Conservation (phyloP, 768 basidiomycete genomes). For the Cyclocybe cylindracea region DNA sequence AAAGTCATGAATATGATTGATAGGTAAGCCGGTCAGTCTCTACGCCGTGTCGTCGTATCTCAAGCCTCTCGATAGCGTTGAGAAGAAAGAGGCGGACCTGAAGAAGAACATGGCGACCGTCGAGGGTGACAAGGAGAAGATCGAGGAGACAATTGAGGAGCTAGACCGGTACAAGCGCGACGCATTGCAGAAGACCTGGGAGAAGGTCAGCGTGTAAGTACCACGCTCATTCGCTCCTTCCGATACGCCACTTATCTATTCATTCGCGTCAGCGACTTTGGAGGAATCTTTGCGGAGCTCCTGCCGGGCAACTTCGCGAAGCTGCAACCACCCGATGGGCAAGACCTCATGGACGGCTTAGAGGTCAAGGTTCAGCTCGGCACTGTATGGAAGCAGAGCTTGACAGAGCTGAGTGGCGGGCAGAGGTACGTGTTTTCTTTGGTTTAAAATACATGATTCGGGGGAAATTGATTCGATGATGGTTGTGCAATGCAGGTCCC, state of each 20-base stretch:
- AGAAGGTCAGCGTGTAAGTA: constrained; percentile 87
- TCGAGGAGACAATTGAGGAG: constrained; percentile 90
- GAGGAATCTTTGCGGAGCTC: constrained; percentile 92
- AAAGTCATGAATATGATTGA: constrained; percentile 98
- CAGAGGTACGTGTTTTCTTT: constrained; percentile 66
- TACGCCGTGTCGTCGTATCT: background rate
- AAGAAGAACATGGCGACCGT: constrained; percentile 89
- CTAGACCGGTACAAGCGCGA: constrained; percentile 94
- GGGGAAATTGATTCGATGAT: background rate
- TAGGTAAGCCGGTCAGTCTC: constrained; percentile 51
- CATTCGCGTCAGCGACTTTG: constrained; percentile 76
- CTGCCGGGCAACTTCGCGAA: constrained; percentile 97
- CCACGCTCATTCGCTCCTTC: background rate
- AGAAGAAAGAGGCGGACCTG: constrained; percentile 87
- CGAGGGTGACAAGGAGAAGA: constrained; percentile 90
- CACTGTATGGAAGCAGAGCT: constrained; percentile 94
- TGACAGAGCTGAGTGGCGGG: constrained; percentile 96
- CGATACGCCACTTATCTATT: background rate
- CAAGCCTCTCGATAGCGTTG: constrained; percentile 57
- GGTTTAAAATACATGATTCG: background rate
- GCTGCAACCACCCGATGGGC: constrained; percentile 88
- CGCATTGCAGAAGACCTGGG: constrained; percentile 93
- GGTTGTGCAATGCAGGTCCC: constrained; percentile 57
- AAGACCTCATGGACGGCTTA: constrained; percentile 91
- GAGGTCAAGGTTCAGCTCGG: constrained; percentile 98